Percentiles rank a stretch among this genome's conserved stretches.
phyloP scores from a whole-genome alignment of 495 filamentous ascomycete species.

The Aspergillus sclerotioniger region DNA sequence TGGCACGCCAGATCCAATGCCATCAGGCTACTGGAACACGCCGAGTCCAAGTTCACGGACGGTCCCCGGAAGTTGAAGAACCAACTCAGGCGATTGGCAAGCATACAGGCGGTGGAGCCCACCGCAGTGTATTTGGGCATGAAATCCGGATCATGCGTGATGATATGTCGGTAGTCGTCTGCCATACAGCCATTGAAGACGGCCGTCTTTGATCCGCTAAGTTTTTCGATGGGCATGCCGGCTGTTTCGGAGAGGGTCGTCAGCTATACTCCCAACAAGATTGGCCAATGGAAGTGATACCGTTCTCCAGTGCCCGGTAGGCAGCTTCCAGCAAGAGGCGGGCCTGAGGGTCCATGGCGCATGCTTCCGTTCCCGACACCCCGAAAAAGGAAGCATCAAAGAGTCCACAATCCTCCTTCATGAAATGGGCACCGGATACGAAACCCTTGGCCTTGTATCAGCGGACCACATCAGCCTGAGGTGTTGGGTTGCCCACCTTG shows the following conservation, averaged over 20 bases:
- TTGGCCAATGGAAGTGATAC: too few relatives aligned
- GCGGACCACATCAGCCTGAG: too few relatives aligned
- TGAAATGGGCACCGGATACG: background rate
- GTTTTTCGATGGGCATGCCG: background rate
- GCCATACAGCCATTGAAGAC: background rate
- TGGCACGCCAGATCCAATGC: constrained; percentile 31
- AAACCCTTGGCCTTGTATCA: too few relatives aligned
- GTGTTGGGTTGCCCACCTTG: background rate
- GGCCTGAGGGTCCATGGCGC: background rate
- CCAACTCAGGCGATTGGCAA: constrained; percentile 32
- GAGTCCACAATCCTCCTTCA: background rate
- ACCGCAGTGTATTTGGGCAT: background rate
- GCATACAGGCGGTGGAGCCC: background rate
- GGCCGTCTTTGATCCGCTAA: background rate
- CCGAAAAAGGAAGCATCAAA: background rate
- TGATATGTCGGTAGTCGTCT: background rate
- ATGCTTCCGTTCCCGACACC: background rate
- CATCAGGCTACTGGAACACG: constrained; percentile 32
- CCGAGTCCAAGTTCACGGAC: constrained; percentile 29
- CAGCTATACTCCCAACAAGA: too few relatives aligned
- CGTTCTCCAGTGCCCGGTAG: background rate
- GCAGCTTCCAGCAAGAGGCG: background rate
- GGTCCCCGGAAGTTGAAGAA: constrained; percentile 28
- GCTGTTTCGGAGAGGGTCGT: too few relatives aligned
- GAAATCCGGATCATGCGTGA: background rate